Evolutionary conservation across 306 rosid genomes (phyloP), one percentile per base, ranked within the genome.

Genomic region (Carpinus viminea): DNA sequence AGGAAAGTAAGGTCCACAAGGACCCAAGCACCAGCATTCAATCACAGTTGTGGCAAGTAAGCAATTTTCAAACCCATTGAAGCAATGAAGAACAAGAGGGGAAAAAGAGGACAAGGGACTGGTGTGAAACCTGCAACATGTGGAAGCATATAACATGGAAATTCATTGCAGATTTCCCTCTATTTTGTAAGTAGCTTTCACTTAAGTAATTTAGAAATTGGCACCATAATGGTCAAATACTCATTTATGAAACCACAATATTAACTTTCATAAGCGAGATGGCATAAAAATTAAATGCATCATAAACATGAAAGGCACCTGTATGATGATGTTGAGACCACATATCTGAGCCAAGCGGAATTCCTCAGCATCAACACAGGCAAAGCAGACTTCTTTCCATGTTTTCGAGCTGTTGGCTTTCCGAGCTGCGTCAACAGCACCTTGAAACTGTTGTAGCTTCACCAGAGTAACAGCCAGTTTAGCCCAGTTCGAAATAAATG

Each of bases 341-440:
- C 98, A 93, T 60, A 93, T 93, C 76, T 93, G 98, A 70, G 97
- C 98, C 73, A 93, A 82, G 97, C n/a, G n/a, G 90, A 89, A 93
- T 79, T 91, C 98, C 86, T 92, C 98, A 80, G 93, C 93, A 92
- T 93, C 98, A 85, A 93, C 98, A 87, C 98, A 93, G 55, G 98
- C 91, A 76, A 93, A 91, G 83, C 97, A 92, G 74, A 93, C 98
- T 87, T 93, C 97, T 87, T 93, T 93, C 98, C 98, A 93, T 78
- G 98, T 91, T 88, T 91, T 91, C 24, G 97, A 84, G 80, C 96
- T 94, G 85, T 94, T 94, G 77, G 98, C 98, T 89, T 94, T 94
- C 82, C 97, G 81, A 72, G 98, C 98, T 43, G n/a, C 98, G 88
- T 94, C 98, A 84, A 94, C 98, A 71, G 96, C 98, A 56, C 98